Evolutionary conservation across 805 yeast genomes (phyloP), one percentile per base, ranked within the genome.

Genomic region (Saccharomycopsis malanga): DNA sequence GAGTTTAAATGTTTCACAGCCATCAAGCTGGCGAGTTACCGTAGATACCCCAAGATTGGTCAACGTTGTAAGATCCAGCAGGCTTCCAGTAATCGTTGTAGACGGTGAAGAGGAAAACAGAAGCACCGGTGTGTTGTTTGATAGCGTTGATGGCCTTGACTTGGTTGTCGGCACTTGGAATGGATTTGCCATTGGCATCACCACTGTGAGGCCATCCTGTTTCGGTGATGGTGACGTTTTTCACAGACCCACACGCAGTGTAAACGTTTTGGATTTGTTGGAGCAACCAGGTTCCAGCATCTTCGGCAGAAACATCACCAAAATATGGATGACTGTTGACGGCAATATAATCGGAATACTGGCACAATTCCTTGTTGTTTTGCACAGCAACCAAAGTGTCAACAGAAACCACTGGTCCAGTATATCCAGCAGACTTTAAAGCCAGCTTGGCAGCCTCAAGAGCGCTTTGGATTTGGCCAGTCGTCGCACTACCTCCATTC

Each of bases 161-260:
- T 61, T 80, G 86, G 65, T 79, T 76, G 3, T 56, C 61, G 25
- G 53, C 56, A 23, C 80, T 73, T 35, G 85, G 84, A 29, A 79
- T 79, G 54, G 79, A 77, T 38, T 54, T 52, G 48, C 81, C 81
- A 56, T 68, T 73, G 49, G 72, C 57, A 53, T 67, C 61, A 58
- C 87, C 86, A 56, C 69, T 57, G 14, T 82, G 72, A 57, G 83
- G 84, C 84, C 83, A 79, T 22, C 83, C 84, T 40, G 80, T 70
- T 62, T 79, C 84, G 45, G 77, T 68, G 48, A 79, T 65, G 46
- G 76, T 59, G 34, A 77, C 74, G 22, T 58, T 53, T 58, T 77
- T 76, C 18, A 54, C 49, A 25, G 58, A 49, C 47, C 74, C 75
- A 60, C 84, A 79, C 17, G 60, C 64, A 41, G 62, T 54, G 53